A percentile compares a stretch with the other conserved stretches of the same genome.
Evolutionary conservation across 805 yeast genomes (phyloP).

Genomic region (Candida gorgasii): DNA sequence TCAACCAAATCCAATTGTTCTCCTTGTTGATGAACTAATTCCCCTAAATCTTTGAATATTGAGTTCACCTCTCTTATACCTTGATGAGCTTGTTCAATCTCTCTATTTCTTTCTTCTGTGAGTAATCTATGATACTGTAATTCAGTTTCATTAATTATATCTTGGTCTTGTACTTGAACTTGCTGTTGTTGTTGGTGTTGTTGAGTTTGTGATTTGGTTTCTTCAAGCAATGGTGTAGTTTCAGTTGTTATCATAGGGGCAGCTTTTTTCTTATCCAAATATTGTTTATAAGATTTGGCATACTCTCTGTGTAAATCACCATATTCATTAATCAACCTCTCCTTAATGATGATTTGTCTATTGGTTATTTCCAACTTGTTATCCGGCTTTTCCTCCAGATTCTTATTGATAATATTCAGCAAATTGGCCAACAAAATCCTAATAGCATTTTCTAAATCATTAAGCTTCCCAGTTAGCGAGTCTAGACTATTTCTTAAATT

Average conservation of each 20-base stretch:
- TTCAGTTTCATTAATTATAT: constrained; percentile 46
- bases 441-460: constrained; percentile 32
- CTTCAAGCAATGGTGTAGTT: constrained; percentile 40
- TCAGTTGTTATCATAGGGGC: constrained; percentile 32
- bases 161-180: constrained; percentile 37
- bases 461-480: constrained; percentile 30
- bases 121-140: constrained; percentile 63
- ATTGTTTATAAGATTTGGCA: constrained; percentile 28
- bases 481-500: constrained; percentile 38
- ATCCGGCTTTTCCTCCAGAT: constrained; percentile 22
- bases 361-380: constrained; percentile 33
- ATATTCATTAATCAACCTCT: constrained; percentile 59
- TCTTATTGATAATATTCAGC: constrained; percentile 27
- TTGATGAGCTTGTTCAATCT: constrained; percentile 67
- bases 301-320: constrained; percentile 43
- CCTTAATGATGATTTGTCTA: constrained; percentile 45
- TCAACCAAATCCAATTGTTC: constrained; percentile 81
- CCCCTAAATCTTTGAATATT: constrained; percentile 78
- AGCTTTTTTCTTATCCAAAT: constrained; percentile 47
- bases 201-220: constrained; percentile 25
- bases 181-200: constrained; percentile 26
- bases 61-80: constrained; percentile 85
- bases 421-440: constrained; percentile 29
- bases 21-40: constrained; percentile 81
- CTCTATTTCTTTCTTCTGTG: constrained; percentile 72